Evolutionary conservation across 1,284 basidiomycete genomes (phyloP).

Genomic region (Malassezia brasiliensis): DNA sequence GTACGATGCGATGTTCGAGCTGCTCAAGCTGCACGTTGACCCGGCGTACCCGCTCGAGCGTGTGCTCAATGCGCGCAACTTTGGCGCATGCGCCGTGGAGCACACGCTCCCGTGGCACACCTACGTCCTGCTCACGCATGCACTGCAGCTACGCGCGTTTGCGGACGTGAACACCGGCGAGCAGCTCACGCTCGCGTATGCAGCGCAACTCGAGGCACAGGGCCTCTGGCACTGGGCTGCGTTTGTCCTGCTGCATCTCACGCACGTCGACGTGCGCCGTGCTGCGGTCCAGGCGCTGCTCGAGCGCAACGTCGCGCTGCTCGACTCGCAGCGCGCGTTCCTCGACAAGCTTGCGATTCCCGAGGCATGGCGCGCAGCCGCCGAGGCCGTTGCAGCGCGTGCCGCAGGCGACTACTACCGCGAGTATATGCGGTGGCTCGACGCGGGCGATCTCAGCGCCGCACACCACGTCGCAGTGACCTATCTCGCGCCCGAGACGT

Average conservation of each 20-base stretch:
- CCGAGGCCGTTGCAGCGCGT: constrained; percentile 61
- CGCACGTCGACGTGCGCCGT: constrained; percentile 59
- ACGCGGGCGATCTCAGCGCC: constrained; percentile 60
- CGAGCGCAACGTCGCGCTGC: constrained; percentile 60
- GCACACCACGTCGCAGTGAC: constrained; percentile 73
- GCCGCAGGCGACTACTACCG: constrained; percentile 60
- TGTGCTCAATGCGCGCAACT: constrained; percentile 60
- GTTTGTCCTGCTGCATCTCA: constrained; percentile 82
- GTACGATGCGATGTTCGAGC: constrained; percentile 67
- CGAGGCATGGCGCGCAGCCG: constrained; percentile 72
- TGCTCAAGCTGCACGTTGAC: constrained; percentile 67
- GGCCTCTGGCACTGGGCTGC: constrained; percentile 75
- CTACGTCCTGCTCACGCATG: constrained; percentile 74
- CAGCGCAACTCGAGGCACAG: constrained; percentile 70
- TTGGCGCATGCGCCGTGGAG: constrained; percentile 66
- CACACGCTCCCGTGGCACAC: constrained; percentile 84
- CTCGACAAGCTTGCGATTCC: constrained; percentile 73
- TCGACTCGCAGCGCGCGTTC: constrained; percentile 62
- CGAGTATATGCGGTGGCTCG: constrained; percentile 68
- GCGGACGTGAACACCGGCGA: constrained; percentile 65
- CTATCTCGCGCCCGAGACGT: constrained; percentile 79
- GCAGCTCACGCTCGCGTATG: constrained; percentile 70
- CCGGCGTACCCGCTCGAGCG: constrained; percentile 52
- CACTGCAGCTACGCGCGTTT: constrained; percentile 72
- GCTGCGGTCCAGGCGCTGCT: constrained; percentile 73